Base-by-base conservation (phyloP, 345 rosid genomes). In the Sapria himalayana region DNA sequence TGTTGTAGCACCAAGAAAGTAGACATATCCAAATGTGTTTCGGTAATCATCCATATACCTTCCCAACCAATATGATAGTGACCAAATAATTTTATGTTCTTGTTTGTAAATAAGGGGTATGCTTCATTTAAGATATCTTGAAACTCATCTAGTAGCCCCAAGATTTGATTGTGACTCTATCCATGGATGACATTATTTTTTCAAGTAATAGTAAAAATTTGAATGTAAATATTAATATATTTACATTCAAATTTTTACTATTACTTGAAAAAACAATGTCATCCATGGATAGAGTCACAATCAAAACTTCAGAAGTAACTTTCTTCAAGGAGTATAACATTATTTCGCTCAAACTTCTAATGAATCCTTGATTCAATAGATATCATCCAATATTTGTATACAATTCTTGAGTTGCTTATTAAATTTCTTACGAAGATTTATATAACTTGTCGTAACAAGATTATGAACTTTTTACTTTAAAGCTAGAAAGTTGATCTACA, bases 231-330 rank as follows among this genome's bases (percentile, higher is more conserved):
- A n/a, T n/a, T n/a, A n/a, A n/a, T n/a, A n/a, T n/a, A n/a, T n/a
- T n/a, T n/a, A n/a, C n/a, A n/a, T n/a, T n/a, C n/a, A n/a, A 24
- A 7, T 5, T 0, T 1, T 8, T 2, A 25, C 14, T 29, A 19
- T 20, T 52, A 2, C 45, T 29, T 18, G 8, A 25, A 14, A 49
- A 9, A 49, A 19, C 5, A 52, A 27, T n/a, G 17, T 44, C 22
- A 7, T 52, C 50, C 0, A 52, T 38, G 10, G 43, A 44, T 5
- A 51, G 5, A 15, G 37, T 19, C 4, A n/a, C 33, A 1, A n/a
- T 7, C 2, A 53, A 3, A 21, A 29, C 15, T 2, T 12, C 58
- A 27, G n/a, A n/a, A n/a, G n/a, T n/a, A n/a, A n/a, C n/a, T n/a
- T n/a, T n/a, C n/a, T n/a, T n/a, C n/a, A n/a, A 18, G 27, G 22